These are phyloP conservation scores for Ascochyta pisi DNA, from an alignment of 2,329 filamentous ascomycete genomes.

Conservation along the genomic window DNA sequence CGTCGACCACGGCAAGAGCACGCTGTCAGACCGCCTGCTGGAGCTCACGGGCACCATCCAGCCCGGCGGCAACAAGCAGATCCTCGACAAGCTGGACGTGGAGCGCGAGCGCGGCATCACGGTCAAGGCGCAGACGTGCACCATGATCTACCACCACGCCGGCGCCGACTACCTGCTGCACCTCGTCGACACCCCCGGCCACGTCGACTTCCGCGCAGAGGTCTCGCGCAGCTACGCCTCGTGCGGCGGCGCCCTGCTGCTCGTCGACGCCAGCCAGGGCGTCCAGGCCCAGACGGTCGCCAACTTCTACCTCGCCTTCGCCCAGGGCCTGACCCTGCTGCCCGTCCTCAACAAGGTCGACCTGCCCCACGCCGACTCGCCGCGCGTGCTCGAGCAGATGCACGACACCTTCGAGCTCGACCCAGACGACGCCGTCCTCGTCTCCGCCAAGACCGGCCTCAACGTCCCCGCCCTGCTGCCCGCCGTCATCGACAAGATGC, in stretches of 20 bases:
- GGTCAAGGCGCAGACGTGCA: slow-evolving; percentile 98
- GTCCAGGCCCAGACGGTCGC: slow-evolving; percentile 98
- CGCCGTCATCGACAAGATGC: slow-evolving; percentile 83
- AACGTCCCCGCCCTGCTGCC: slow-evolving; percentile 87
- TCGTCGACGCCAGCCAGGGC: slow-evolving; percentile 96
- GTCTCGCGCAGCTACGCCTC: slow-evolving; percentile 95
- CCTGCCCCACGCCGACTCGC: slow-evolving; percentile 85
- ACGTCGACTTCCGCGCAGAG: slow-evolving; percentile 97
- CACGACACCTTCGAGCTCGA: slow-evolving; percentile 86
- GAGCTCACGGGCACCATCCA: slow-evolving; percentile 94
- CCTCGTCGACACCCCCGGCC: slow-evolving; percentile 94
- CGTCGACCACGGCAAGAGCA: slow-evolving; percentile 98
- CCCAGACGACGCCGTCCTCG: slow-evolving; percentile 73
- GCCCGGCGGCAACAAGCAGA: slow-evolving; percentile 87
- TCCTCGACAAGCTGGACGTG: slow-evolving; percentile 95
- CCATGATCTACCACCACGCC: slow-evolving; percentile 90
- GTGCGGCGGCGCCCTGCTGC: slow-evolving; percentile 84
- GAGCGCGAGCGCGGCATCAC: slow-evolving; percentile 96
- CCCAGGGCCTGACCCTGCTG: slow-evolving; percentile 83
- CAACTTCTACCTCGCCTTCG: slow-evolving; percentile 97
- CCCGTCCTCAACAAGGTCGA: slow-evolving; percentile 98
- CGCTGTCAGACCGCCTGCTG: slow-evolving; percentile 87
- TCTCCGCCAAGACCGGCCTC: slow-evolving; percentile 92
- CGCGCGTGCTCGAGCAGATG: slow-evolving; percentile 85
- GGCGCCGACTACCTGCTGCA: slow-evolving; percentile 92